Evolutionary conservation across 768 basidiomycete genomes (phyloP), one percentile per base, ranked within the genome.

Genomic region (Porphyrellus cyaneotinctus): DNA sequence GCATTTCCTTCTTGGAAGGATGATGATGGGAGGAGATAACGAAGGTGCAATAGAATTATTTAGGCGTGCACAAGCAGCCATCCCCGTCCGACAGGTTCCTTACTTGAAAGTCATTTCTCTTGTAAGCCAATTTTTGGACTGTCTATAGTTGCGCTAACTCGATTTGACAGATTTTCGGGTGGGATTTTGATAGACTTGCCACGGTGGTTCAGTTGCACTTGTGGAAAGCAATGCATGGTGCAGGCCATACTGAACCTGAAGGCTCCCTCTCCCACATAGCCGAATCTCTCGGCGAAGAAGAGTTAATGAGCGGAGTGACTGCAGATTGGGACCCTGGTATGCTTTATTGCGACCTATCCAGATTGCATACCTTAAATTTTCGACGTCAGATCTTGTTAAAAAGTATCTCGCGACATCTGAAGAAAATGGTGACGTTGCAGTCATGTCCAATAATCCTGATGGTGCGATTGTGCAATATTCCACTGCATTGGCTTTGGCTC

Each of bases 381-480:
- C n/a, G n/a, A n/a, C n/a, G n/a, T n/a, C n/a, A n/a, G n/a, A n/a
- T n/a, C n/a, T n/a, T n/a, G 37, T 52, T 32, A n/a, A 38, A 22
- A 12, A 26, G 24, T 49, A 55, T 22, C 5, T 48, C 18, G 14
- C 14, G 14, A 9, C 4, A 12, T 23, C 47, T 5, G 47, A 59
- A 58, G 22, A 18, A 7, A 11, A 18, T 3, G 51, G 33, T 0
- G 56, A 58, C n/a, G n/a, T n/a, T 33, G 10, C 12, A 3, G 41
- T 44, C 6, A 2, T 51, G 18, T 35, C 38, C 15, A 11, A 31
- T 17, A 20, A 50, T 30, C 17, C 7, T 0, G 12, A 53, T 8
- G 47, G 36, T n/a, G 58, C 45, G 17, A 44, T 50, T n/a, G 2
- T 12, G n/a, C 51, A 14, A 11, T 59, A 59, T 17, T 47, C 57